These are phyloP conservation scores for Batrachochytrium dendrobatidis DNA, from an alignment of 371 early-diverging fungal species.

Conservation along the genomic window DNA sequence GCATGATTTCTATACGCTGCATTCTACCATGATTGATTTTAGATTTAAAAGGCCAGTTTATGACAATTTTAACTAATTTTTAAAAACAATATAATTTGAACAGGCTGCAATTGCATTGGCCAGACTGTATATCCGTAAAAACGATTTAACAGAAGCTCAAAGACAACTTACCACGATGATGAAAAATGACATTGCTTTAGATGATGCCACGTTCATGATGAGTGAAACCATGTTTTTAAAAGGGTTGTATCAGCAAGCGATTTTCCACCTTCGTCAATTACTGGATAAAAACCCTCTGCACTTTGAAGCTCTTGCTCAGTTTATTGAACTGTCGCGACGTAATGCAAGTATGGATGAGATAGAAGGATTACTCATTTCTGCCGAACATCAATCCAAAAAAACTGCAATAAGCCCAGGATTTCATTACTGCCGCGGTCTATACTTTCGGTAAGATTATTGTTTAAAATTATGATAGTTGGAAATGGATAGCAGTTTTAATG, in stretches of 20 bases:
- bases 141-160: constrained; percentile 33
- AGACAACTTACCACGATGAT: constrained; percentile 30
- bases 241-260: constrained; percentile 23
- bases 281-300: constrained; percentile 30
- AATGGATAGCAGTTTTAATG: not conserved
- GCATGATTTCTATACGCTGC: not conserved
- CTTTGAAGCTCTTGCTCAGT: constrained; percentile 24
- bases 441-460: constrained; percentile 17
- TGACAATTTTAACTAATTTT: no score
- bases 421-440: constrained; percentile 40
- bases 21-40: no score
- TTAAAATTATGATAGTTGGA: not conserved
- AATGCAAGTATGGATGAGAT: constrained; percentile 34
- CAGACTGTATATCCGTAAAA: constrained; percentile 20
- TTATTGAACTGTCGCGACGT: constrained; percentile 34
- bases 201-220: constrained; percentile 37
- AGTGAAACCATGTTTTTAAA: constrained; percentile 34
- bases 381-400: constrained; percentile 22
- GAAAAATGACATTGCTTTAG: constrained; percentile 19
- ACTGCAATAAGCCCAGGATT: constrained; percentile 31
- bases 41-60: not conserved
- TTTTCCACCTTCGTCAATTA: constrained; percentile 31
- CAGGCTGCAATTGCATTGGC: constrained; percentile 28
- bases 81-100: no score
- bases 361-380: constrained; percentile 18